phyloP scores from a whole-genome alignment of 305 asterid species.

The Fraxinus floribunda region DNA sequence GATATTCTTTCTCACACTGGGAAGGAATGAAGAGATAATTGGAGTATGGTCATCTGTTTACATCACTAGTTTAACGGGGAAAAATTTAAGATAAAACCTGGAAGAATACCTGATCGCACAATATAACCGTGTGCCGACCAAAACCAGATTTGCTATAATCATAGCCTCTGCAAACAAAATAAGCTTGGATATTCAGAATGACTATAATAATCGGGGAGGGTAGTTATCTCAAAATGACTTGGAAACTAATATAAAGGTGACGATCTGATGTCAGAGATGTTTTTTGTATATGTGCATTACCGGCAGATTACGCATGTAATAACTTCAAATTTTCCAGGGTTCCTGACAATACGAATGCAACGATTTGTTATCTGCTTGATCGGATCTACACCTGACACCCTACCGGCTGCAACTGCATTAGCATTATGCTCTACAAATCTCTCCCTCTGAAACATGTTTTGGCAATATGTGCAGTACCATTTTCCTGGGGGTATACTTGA shows the following conservation, averaged over 20 bases:
- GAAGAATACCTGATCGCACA: slow-evolving; percentile 53
- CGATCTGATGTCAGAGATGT: not conserved
- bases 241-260: not conserved
- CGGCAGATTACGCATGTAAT: slow-evolving; percentile 64
- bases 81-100: not conserved
- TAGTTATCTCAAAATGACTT: not conserved
- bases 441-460: slow-evolving; percentile 54
- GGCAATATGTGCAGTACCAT: slow-evolving; percentile 65
- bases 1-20: slow-evolving; percentile 64
- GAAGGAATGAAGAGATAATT: not conserved
- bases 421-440: slow-evolving; percentile 42
- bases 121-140: slow-evolving; percentile 60
- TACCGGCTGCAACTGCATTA: slow-evolving; percentile 66
- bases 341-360: slow-evolving; percentile 48
- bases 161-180: slow-evolving; percentile 40
- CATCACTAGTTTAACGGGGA: not conserved
- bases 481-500: slow-evolving; percentile 43
- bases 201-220: not conserved
- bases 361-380: slow-evolving; percentile 57
- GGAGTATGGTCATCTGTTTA: not conserved
- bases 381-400: slow-evolving; percentile 48
- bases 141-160: slow-evolving; percentile 61
- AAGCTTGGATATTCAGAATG: not conserved
- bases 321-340: slow-evolving; percentile 50
- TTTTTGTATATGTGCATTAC: slow-evolving; percentile 22